Evolutionary conservation across 805 yeast species (phyloP), one percentile per base, ranked within the genome.

Genomic region (Kluyveromyces wickerhamii): DNA sequence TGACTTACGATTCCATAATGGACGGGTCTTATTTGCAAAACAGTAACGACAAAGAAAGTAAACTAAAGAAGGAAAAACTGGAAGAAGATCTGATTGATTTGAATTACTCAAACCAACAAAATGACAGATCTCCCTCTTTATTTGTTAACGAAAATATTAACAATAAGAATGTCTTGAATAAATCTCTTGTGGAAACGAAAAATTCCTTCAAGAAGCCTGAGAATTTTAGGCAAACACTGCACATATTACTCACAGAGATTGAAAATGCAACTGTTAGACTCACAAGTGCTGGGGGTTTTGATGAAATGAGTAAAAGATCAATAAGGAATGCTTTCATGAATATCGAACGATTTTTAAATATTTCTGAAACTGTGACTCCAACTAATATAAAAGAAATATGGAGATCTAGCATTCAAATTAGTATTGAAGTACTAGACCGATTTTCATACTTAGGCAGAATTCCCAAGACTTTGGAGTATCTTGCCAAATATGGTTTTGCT

Each of bases 351-450:
- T 21, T 30, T 13, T 10, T 30, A 10, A 21, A 22, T 10, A 30
- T 30, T 12, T 30, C 33, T 13, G 19, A 22, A 20, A 19, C 16
- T 12, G 21, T 30, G 10, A 30, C 25, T 12, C 13, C 33, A 30
- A 21, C 17, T n/a, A 30, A 25, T 12, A 18, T 30, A n/a, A 25
- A 25, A 10, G 16, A 16, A 4, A 30, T 30, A 19, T 30, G 33
- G 33, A 17, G 25, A 8, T 30, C 33, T 4, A 30, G 21, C n/a
- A 26, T 30, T 20, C 33, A 30, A 13, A 30, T 30, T 16, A 22
- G 33, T 13, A 30, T 30, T 15, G 33, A 30, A 15, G 25, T 30
- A 9, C 19, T 30, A 16, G 33, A 30, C 15, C 33, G 33, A 10
- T 21, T 13, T 21, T 30, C 22, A 10, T 30, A 30, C 26, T 10